Evolutionary conservation across 1,139 yeast species (phyloP).

Genomic region (Scheffersomyces lignicola): DNA sequence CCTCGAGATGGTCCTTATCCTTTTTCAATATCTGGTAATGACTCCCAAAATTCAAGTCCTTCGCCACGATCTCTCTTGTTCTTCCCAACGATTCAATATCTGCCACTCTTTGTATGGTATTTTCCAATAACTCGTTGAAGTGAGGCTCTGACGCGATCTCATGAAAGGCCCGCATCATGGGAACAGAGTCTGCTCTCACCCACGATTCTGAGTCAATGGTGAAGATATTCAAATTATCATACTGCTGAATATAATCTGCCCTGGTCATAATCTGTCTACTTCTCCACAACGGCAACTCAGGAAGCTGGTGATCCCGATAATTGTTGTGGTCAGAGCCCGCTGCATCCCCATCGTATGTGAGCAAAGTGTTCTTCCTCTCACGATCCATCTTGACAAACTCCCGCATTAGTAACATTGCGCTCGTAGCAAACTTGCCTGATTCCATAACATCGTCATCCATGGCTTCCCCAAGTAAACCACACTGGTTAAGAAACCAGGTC

Average conservation of each 20-base stretch:
- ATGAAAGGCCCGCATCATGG: slow-evolving; percentile 88
- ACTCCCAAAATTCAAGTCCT: slow-evolving; percentile 64
- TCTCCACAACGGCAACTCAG: slow-evolving; percentile 79
- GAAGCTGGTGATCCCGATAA: slow-evolving; percentile 53
- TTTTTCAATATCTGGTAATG: slow-evolving; percentile 28
- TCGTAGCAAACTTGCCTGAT: slow-evolving; percentile 72
- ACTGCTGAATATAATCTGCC: slow-evolving; percentile 73
- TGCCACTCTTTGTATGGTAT: slow-evolving; percentile 69
- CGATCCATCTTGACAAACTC: slow-evolving; percentile 73
- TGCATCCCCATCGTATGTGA: slow-evolving; percentile 20
- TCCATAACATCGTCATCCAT: slow-evolving; percentile 95
- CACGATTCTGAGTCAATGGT: slow-evolving; percentile 74
- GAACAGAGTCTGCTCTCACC: slow-evolving; percentile 79
- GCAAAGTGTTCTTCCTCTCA: slow-evolving; percentile 29
- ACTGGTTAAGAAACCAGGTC: slow-evolving; percentile 83
- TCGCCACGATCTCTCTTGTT: slow-evolving; percentile 75
- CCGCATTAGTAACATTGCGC: slow-evolving; percentile 75
- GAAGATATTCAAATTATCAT: slow-evolving; percentile 75
- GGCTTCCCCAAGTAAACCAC: slow-evolving; percentile 71
- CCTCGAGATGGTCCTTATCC: slow-evolving; percentile 14
- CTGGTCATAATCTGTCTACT: slow-evolving; percentile 85
- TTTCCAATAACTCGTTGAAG: slow-evolving; percentile 66
- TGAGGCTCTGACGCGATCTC: slow-evolving; percentile 75
- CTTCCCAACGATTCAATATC: slow-evolving; percentile 80
- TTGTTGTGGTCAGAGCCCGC: slow-evolving; percentile 15